Evolutionary conservation across 768 basidiomycete species (phyloP).

Genomic region (Boletus eberwhitei): DNA sequence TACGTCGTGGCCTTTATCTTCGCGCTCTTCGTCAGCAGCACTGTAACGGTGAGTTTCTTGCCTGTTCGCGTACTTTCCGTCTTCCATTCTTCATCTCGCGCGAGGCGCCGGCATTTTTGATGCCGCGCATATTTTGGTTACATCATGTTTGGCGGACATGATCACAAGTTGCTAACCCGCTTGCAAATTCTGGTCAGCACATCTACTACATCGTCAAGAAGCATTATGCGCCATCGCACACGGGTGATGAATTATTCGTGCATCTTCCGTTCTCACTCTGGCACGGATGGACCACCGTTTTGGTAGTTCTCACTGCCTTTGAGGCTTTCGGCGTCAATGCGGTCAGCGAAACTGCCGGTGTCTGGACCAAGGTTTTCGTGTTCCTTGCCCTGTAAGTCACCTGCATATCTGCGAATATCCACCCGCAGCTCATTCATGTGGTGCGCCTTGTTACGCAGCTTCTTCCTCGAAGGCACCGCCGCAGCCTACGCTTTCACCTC

Average conservation of each 20-base stretch:
- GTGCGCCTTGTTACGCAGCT: slow-evolving; percentile 37
- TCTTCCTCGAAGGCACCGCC: slow-evolving; percentile 90
- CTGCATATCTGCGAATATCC: not conserved
- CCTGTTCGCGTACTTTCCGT: not conserved
- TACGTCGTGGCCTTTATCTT: slow-evolving; percentile 84
- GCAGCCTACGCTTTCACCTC: slow-evolving; percentile 94
- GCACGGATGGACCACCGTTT: slow-evolving; percentile 89
- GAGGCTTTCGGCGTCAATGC: slow-evolving; percentile 88
- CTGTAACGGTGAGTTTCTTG: slow-evolving; percentile 42
- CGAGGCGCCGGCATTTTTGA: slow-evolving; percentile 1
- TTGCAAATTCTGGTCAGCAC: slow-evolving; percentile 44
- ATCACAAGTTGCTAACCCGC: slow-evolving; percentile 11
- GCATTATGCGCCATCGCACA: slow-evolving; percentile 59
- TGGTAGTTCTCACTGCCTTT: slow-evolving; percentile 78
- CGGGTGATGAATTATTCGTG: slow-evolving; percentile 81
- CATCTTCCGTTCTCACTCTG: slow-evolving; percentile 96
- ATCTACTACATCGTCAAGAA: slow-evolving; percentile 96
- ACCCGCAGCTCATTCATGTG: slow-evolving; percentile 5
- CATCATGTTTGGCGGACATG: slow-evolving; percentile 6
- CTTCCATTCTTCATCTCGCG: slow-evolving; percentile 16
- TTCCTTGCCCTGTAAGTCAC: slow-evolving; percentile 77
- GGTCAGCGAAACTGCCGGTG: slow-evolving; percentile 56
- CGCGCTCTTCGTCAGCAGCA: slow-evolving; percentile 80
- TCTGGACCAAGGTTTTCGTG: slow-evolving; percentile 94
- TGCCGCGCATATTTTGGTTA: not conserved